These are phyloP conservation scores for Fusarium buharicum DNA, from an alignment of 2,329 filamentous ascomycete species.

Conservation along the genomic window DNA sequence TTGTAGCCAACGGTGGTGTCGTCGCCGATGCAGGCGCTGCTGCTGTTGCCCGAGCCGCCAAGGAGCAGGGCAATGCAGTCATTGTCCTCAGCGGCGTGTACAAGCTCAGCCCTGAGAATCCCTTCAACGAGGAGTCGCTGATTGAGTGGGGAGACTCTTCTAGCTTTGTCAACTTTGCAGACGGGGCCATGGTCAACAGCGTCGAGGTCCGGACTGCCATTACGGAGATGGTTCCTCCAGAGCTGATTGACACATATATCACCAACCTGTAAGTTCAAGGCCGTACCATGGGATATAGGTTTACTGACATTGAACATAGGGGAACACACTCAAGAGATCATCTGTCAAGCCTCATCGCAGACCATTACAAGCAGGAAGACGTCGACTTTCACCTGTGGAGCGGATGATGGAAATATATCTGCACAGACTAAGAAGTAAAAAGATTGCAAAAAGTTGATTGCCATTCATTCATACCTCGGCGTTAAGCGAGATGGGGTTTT, in stretches of 20 bases:
- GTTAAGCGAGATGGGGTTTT: slow-evolving; percentile 32
- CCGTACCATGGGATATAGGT: neutral
- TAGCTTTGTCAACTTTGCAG: slow-evolving; percentile 78
- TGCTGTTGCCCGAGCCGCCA: slow-evolving; percentile 85
- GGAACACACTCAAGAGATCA: slow-evolving; percentile 76
- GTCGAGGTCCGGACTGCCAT: slow-evolving; percentile 82
- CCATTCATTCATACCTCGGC: slow-evolving; percentile 24
- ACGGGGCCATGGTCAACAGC: slow-evolving; percentile 81
- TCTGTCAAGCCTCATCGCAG: slow-evolving; percentile 76
- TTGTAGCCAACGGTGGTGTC: slow-evolving; percentile 88
- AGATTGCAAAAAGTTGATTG: slow-evolving; percentile 35
- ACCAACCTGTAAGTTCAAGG: slow-evolving; percentile 71
- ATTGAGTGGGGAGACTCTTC: slow-evolving; percentile 89
- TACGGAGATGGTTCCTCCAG: slow-evolving; percentile 83
- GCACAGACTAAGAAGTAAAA: slow-evolving; percentile 18
- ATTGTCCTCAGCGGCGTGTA: slow-evolving; percentile 92
- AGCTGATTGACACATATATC: slow-evolving; percentile 82
- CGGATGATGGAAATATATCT: slow-evolving; percentile 35
- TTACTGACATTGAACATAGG: slow-evolving; percentile 49
- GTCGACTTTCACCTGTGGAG: slow-evolving; percentile 67
- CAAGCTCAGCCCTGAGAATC: slow-evolving; percentile 90
- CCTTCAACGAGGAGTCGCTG: slow-evolving; percentile 81
- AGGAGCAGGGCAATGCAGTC: slow-evolving; percentile 83
- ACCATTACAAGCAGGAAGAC: slow-evolving; percentile 80
- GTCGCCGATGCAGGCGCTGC: slow-evolving; percentile 86